A percentile compares a stretch with the other conserved stretches of the same genome.
Evolutionary conservation across 2,329 filamentous ascomycete species (phyloP).

Genomic region (Cucurbitaria berberidis): DNA sequence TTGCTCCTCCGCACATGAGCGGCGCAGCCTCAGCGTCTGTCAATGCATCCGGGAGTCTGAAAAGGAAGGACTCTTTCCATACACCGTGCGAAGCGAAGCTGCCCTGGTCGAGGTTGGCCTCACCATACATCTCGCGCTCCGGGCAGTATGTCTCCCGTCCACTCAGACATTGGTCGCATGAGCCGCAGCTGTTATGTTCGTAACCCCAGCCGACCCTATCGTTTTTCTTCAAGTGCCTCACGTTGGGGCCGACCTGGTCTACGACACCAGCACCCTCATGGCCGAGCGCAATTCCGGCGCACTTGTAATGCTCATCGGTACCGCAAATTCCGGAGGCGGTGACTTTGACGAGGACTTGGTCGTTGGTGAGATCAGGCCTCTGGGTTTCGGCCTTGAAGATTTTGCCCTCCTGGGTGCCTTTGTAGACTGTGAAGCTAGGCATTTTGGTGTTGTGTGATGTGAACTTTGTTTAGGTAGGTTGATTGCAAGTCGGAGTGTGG

Average conservation of each 20-base stretch:
- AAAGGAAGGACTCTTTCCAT: conserved; percentile 58
- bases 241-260: conserved; percentile 55
- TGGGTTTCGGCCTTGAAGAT: conserved; percentile 59
- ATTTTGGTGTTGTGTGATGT: conserved; percentile 31
- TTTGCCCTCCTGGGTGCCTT: conserved; percentile 64
- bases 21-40: conserved; percentile 56
- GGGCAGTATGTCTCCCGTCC: conserved; percentile 55
- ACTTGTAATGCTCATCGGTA: conserved; percentile 59
- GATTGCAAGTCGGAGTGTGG: no score
- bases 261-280: conserved; percentile 63
- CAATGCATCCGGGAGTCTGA: conserved; percentile 54
- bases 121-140: conserved; percentile 53
- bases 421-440: conserved; percentile 66
- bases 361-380: conserved; percentile 51
- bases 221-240: conserved; percentile 56
- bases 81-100: conserved; percentile 54
- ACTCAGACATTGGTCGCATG: conserved; percentile 54
- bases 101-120: conserved; percentile 55
- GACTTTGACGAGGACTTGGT: conserved; percentile 67
- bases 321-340: conserved; percentile 72
- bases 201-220: conserved; percentile 61
- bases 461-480: no score
- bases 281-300: conserved; percentile 56
- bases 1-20: conserved; percentile 59
- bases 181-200: conserved; percentile 53